Evolutionary conservation across 129 eudicot genomes (phyloP).

Genomic region (Glebionis coronaria): DNA sequence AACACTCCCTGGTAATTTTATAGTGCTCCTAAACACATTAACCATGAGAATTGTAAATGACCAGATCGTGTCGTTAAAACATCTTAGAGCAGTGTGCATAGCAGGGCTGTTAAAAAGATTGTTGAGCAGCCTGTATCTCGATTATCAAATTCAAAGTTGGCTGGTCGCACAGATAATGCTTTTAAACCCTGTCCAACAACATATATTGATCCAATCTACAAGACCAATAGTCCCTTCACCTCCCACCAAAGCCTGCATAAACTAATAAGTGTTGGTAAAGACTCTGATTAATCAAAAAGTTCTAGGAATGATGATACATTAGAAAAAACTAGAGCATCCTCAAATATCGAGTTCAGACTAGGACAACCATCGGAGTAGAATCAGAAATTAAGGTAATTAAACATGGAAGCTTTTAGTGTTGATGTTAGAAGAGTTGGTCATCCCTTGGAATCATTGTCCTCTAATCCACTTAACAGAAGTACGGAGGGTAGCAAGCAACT

Average conservation of each 20-base stretch:
- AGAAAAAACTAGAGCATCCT: conserved; percentile 35
- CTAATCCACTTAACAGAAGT: conserved; percentile 32
- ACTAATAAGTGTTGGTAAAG: conserved; percentile 7
- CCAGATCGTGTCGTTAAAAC: no score
- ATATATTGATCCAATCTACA: conserved; percentile 19
- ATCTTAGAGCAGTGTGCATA: conserved; percentile 23
- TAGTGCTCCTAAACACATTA: no score
- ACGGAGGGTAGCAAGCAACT: conserved; percentile 30
- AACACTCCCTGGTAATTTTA: no score
- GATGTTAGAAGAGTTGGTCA: conserved; percentile 22
- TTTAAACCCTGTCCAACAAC: conserved; percentile 26
- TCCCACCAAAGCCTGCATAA: conserved; percentile 27
- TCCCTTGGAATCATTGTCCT: conserved; percentile 25
- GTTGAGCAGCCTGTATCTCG: conserved; percentile 22
- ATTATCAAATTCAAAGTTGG: conserved; percentile 31
- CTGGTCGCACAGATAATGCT: conserved; percentile 31
- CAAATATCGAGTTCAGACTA: conserved; percentile 66
- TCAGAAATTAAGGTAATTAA: conserved; percentile 30
- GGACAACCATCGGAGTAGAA: conserved; percentile 68
- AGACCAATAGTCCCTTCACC: conserved; percentile 28
- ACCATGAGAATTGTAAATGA: no score
- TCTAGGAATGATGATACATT: conserved; percentile 24
- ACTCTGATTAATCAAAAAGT: conserved; percentile 25
- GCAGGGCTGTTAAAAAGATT: conserved; percentile 22
- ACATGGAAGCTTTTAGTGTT: conserved; percentile 24